Evolutionary conservation across 805 yeast species (phyloP).

Genomic region (Metschnikowia proteae): DNA sequence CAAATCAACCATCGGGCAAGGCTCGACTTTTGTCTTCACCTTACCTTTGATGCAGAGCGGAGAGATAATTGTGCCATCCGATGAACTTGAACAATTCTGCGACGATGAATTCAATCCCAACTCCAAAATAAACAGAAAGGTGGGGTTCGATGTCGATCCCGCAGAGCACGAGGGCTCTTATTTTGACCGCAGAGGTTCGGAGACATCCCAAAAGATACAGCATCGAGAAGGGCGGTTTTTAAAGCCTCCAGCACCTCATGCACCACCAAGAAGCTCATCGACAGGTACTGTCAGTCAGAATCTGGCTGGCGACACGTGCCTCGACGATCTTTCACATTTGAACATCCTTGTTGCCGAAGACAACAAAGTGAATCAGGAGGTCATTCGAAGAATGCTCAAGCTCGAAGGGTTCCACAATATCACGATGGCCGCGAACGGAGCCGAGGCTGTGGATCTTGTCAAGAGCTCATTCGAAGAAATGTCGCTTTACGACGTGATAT

Average conservation of each 20-base stretch:
- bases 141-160: conserved; percentile 33
- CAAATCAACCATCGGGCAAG: conserved; percentile 72
- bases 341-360: conserved; percentile 88
- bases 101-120: conserved; percentile 66
- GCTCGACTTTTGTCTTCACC: conserved; percentile 78
- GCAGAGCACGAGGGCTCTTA: neutral
- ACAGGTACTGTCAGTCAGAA: conserved; percentile 17
- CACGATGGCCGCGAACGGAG: conserved; percentile 84
- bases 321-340: conserved; percentile 30
- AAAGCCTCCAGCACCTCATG: neutral
- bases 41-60: conserved; percentile 71
- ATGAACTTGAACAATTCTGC: conserved; percentile 41
- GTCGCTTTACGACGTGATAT: conserved; percentile 62
- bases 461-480: conserved; percentile 41
- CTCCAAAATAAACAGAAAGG: conserved; percentile 50
- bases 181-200: neutral
- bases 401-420: conserved; percentile 75
- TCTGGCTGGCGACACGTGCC: conserved; percentile 15
- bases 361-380: conserved; percentile 90
- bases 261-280: conserved; percentile 7
- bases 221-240: neutral
- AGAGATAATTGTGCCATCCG: conserved; percentile 41
- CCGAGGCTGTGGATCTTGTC: conserved; percentile 75
- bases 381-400: conserved; percentile 79
- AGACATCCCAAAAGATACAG: neutral